Conservation (phyloP, 768 basidiomycete genomes). For the Coprinopsis sp. region DNA sequence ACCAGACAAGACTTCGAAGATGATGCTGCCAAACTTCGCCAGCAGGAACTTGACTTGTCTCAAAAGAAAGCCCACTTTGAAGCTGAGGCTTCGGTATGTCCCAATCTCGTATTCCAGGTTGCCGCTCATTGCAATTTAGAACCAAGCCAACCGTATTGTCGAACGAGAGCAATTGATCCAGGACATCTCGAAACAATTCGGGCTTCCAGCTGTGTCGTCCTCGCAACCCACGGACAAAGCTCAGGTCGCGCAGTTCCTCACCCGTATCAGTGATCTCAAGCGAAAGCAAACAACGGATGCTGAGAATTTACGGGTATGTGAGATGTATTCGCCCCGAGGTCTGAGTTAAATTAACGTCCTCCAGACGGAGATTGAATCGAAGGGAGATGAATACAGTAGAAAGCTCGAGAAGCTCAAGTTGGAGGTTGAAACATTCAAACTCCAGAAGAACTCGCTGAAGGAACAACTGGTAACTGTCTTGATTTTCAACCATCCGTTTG, state of each 20-base stretch:
- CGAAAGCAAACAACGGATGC: conserved; percentile 58
- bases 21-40: conserved; percentile 44
- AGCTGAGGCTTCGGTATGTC: conserved; percentile 66
- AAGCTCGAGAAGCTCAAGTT: conserved; percentile 54
- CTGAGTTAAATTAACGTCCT: conserved; percentile 1
- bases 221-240: conserved; percentile 65
- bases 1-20: conserved; percentile 61
- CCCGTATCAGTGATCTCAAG: conserved; percentile 59
- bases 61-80: conserved; percentile 62
- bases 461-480: conserved; percentile 50
- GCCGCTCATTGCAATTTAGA: conserved; percentile 34
- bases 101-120: background rate
- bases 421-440: conserved; percentile 48
- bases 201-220: conserved; percentile 62
- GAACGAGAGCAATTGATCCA: conserved; percentile 74
- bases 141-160: conserved; percentile 62
- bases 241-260: conserved; percentile 69
- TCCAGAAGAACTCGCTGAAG: conserved; percentile 47
- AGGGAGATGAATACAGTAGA: conserved; percentile 62
- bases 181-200: conserved; percentile 60
- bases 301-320: conserved; percentile 61
- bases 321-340: background rate
- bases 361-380: conserved; percentile 50
- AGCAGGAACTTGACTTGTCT: conserved; percentile 51
- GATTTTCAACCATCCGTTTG: background rate